A percentile compares a stretch with the other conserved stretches of the same genome.
These are phyloP conservation scores for Talaromyces sp. DNA, from an alignment of 2,329 filamentous ascomycete genomes.

Conservation along the genomic window DNA sequence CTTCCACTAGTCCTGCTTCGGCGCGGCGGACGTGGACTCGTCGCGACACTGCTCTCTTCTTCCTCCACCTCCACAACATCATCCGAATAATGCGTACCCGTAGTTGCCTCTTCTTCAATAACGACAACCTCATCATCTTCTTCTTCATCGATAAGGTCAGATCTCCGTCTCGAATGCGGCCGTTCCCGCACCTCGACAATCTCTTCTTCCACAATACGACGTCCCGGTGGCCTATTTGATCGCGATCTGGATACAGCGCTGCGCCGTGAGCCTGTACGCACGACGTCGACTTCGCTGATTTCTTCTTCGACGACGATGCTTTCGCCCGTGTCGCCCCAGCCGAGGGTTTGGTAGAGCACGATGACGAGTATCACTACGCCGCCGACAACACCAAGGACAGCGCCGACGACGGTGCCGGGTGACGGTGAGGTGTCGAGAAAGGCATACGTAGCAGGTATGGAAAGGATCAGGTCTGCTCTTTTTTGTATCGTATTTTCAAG, in stretches of 20 bases:
- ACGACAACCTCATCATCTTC: slow-evolving; percentile 49
- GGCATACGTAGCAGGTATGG: slow-evolving; percentile 62
- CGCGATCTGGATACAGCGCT: slow-evolving; percentile 32
- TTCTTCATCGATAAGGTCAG: background rate
- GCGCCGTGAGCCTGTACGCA: slow-evolving; percentile 21
- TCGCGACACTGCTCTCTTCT: slow-evolving; percentile 34
- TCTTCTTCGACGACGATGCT: slow-evolving; percentile 29
- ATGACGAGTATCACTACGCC: slow-evolving; percentile 55
- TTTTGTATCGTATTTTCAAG: slow-evolving; percentile 7
- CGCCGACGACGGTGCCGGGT: slow-evolving; percentile 59
- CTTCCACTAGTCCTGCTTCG: slow-evolving; percentile 14
- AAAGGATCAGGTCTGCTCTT: slow-evolving; percentile 29
- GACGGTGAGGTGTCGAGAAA: slow-evolving; percentile 51
- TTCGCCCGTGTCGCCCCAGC: slow-evolving; percentile 35
- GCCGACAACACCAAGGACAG: slow-evolving; percentile 48
- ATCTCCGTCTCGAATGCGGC: slow-evolving; percentile 25
- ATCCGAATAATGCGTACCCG: slow-evolving; percentile 24
- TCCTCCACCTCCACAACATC: slow-evolving; percentile 36
- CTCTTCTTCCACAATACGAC: slow-evolving; percentile 23
- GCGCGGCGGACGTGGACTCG: slow-evolving; percentile 22
- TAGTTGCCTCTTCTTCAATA: slow-evolving; percentile 57
- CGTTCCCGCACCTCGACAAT: slow-evolving; percentile 35
- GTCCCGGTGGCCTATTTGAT: slow-evolving; percentile 26
- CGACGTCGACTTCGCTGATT: slow-evolving; percentile 15
- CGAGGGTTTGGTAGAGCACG: slow-evolving; percentile 51